Conservation (phyloP, 768 basidiomycete species). For the Tricholoma flavovirens region DNA sequence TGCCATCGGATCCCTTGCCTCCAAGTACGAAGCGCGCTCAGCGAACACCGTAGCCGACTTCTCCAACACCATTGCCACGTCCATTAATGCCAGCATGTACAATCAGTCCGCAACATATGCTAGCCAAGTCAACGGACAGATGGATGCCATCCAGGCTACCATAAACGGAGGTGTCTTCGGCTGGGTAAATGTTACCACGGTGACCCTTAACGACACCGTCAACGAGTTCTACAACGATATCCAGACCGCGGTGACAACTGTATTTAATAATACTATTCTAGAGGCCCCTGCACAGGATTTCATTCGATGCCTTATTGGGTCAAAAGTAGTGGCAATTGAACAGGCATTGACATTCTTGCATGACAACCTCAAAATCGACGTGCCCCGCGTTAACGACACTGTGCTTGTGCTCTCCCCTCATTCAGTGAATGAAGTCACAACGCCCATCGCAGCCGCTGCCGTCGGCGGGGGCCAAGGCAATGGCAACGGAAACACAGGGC, state of each 20-base stretch:
- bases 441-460: slow-evolving; percentile 81
- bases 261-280: slow-evolving; percentile 84
- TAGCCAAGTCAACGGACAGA: slow-evolving; percentile 63
- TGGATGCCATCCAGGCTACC: slow-evolving; percentile 62
- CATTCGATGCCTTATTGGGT: slow-evolving; percentile 84
- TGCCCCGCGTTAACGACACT: slow-evolving; percentile 72
- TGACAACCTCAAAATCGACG: slow-evolving; percentile 73
- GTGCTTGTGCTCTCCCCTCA: slow-evolving; percentile 72
- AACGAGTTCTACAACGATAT: slow-evolving; percentile 83
- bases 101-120: slow-evolving; percentile 79
- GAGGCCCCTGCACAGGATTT: slow-evolving; percentile 81
- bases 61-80: slow-evolving; percentile 62
- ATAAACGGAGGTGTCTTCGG: slow-evolving; percentile 89
- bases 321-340: slow-evolving; percentile 83
- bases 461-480: slow-evolving; percentile 47
- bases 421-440: slow-evolving; percentile 66
- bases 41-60: slow-evolving; percentile 58
- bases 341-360: slow-evolving; percentile 88
- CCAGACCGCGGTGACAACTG: slow-evolving; percentile 65
- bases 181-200: slow-evolving; percentile 91
- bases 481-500: slow-evolving; percentile 46
- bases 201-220: slow-evolving; percentile 81
- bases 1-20: slow-evolving; percentile 68
- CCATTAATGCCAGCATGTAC: slow-evolving; percentile 80
- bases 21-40: slow-evolving; percentile 60